phyloP scores from a whole-genome alignment of 768 basidiomycete species.

The Auricularia heimuer region DNA sequence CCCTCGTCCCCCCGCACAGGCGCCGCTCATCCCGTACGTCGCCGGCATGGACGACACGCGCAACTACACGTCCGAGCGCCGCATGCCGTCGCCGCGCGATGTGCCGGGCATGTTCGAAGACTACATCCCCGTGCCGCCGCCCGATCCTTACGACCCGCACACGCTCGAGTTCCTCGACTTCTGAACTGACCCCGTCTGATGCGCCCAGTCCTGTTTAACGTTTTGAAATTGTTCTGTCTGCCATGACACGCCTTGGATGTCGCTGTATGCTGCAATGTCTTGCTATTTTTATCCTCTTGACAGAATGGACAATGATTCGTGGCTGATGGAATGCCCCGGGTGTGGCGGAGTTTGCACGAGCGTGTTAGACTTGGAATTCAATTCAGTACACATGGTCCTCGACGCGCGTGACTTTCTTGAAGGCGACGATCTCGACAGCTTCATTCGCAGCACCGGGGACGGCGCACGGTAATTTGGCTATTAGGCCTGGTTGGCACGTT shows the following conservation, averaged over 20 bases:
- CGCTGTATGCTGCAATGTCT: too few relatives aligned
- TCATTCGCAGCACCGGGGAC: neutral
- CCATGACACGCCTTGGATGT: too few relatives aligned
- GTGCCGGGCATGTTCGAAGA: constrained; percentile 11
- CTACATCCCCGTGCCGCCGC: neutral
- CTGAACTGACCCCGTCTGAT: neutral
- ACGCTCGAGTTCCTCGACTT: neutral
- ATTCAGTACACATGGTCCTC: neutral
- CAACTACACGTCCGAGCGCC: constrained; percentile 48
- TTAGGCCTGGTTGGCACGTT: neutral
- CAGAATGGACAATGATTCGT: too few relatives aligned
- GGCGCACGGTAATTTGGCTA: neutral
- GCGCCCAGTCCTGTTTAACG: too few relatives aligned
- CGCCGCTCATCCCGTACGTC: constrained; percentile 78
- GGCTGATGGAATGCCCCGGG: too few relatives aligned
- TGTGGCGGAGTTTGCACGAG: neutral
- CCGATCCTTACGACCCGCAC: neutral
- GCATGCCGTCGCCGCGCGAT: constrained; percentile 13
- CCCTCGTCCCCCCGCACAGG: constrained; percentile 33
- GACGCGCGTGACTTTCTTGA: neutral
- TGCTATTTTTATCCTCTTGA: too few relatives aligned
- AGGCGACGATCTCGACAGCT: neutral
- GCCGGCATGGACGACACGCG: constrained; percentile 75
- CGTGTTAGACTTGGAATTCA: neutral
- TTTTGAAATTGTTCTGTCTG: too few relatives aligned